Percentiles rank a stretch among this genome's conserved stretches.
phyloP scores from a whole-genome alignment of 1,284 basidiomycete species.

The Irpex sp. region DNA sequence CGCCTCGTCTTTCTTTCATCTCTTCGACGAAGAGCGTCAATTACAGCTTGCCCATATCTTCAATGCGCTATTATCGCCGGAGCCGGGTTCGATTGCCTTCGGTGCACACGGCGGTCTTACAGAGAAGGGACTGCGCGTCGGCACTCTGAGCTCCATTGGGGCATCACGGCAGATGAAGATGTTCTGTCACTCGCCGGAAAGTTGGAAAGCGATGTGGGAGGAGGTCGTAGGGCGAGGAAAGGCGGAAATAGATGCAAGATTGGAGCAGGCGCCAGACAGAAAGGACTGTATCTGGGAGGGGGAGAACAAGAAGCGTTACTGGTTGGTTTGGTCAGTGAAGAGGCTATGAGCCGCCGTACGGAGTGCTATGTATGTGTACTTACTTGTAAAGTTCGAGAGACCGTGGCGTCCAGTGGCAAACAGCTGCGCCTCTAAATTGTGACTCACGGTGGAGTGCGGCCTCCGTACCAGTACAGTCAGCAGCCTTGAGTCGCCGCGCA shows the following conservation, averaged over 20 bases:
- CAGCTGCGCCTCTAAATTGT: no score
- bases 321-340: no score
- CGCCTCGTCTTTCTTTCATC: constrained; percentile 45
- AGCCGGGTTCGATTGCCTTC: constrained; percentile 34
- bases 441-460: no score
- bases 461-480: no score
- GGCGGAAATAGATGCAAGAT: constrained; percentile 24
- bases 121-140: constrained; percentile 20
- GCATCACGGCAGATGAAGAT: constrained; percentile 7
- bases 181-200: constrained; percentile 32
- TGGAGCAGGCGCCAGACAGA: no score
- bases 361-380: no score
- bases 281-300: no score
- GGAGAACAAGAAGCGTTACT: no score
- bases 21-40: constrained; percentile 42
- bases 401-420: no score
- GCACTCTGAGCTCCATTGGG: no score
- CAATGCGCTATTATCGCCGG: constrained; percentile 11
- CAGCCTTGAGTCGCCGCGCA: no score
- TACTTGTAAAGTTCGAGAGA: no score
- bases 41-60: constrained; percentile 13
- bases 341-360: constrained; percentile 13
- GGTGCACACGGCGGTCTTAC: constrained; percentile 25
- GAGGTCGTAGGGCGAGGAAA: constrained; percentile 34
- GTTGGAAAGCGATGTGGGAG: constrained; percentile 39